phyloP scores from a whole-genome alignment of 345 rosid genomes.

The Cardamine resedifolia region DNA sequence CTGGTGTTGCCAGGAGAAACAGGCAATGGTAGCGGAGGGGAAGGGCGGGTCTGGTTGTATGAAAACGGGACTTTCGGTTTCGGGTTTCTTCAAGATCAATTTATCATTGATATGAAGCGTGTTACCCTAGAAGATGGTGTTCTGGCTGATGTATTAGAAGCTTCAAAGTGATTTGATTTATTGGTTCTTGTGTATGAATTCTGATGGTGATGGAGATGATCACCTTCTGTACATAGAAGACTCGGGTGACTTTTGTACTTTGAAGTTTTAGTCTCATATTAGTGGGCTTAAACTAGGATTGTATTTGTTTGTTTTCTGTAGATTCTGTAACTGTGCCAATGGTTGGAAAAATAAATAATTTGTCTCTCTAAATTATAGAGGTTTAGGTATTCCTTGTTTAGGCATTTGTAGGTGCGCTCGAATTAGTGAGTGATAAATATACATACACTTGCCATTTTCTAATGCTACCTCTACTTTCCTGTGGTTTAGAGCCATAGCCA shows the following conservation, averaged over 20 bases:
- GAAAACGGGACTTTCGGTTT: conserved; percentile 72
- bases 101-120: conserved; percentile 60
- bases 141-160: conserved; percentile 49
- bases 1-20: conserved; percentile 44
- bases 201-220: background rate
- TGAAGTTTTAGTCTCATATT: conserved; percentile 17
- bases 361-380: background rate
- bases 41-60: conserved; percentile 87
- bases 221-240: conserved; percentile 17
- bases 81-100: conserved; percentile 73
- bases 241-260: conserved; percentile 5
- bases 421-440: too few relatives aligned
- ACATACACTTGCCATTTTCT: too few relatives aligned
- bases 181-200: conserved; percentile 4
- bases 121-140: conserved; percentile 52
- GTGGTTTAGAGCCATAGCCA: too few relatives aligned
- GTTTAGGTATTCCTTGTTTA: background rate
- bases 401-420: too few relatives aligned
- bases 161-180: conserved; percentile 22
- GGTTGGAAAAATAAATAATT: background rate
- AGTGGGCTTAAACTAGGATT: background rate
- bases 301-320: background rate
- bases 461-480: too few relatives aligned
- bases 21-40: conserved; percentile 41
- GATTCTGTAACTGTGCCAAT: background rate